Evolutionary conservation across 2,329 filamentous ascomycete species (phyloP).

Genomic region (Aspergillus hiratsukae): DNA sequence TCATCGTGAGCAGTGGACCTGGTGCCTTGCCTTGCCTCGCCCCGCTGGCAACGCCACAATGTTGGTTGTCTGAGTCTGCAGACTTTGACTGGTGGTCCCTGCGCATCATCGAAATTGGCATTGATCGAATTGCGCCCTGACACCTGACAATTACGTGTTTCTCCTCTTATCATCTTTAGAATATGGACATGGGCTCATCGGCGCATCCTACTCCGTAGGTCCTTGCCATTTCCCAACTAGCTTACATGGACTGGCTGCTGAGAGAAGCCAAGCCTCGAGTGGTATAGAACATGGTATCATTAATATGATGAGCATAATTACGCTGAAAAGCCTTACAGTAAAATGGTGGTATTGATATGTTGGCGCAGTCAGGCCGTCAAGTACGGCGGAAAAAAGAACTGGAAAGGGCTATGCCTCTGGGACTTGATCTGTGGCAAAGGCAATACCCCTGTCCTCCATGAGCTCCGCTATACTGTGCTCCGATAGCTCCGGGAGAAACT

Average conservation of each 20-base stretch:
- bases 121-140: neutral
- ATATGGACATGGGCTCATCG: neutral
- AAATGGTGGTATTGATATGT: neutral
- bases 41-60: neutral
- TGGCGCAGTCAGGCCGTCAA: neutral
- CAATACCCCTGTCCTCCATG: constrained; percentile 63
- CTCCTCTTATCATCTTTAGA: neutral
- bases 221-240: neutral
- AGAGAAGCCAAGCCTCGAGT: neutral
- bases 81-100: neutral
- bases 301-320: neutral
- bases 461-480: constrained; percentile 68
- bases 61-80: neutral
- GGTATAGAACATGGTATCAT: neutral
- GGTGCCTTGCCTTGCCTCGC: neutral
- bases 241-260: neutral
- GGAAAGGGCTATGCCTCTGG: neutral
- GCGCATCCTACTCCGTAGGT: neutral
- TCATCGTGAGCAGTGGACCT: neutral
- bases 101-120: neutral
- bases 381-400: neutral
- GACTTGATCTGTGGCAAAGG: constrained; percentile 14
- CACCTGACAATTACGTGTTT: neutral
- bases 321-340: neutral
- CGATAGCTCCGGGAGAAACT: constrained; percentile 76